Percentiles rank a stretch among this genome's conserved stretches.
phyloP scores from a whole-genome alignment of 2,329 filamentous ascomycete genomes.

The Claviceps sp. region DNA sequence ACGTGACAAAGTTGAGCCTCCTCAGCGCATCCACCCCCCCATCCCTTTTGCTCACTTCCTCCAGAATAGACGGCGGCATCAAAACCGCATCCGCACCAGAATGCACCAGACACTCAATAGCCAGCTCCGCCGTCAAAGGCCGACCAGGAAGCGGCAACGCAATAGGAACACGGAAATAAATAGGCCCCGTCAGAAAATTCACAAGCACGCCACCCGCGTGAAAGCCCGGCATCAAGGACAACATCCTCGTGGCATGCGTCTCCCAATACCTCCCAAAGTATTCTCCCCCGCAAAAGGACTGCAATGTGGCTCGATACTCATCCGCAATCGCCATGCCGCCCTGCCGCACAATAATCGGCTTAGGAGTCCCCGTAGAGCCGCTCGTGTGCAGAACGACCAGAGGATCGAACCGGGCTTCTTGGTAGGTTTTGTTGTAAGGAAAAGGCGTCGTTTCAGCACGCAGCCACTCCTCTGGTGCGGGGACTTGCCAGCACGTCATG shows the following conservation, averaged over 20 bases:
- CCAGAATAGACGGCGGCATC: slow-evolving; percentile 27
- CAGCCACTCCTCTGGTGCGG: slow-evolving; percentile 22
- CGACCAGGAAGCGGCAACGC: slow-evolving; percentile 18
- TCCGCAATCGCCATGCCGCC: slow-evolving; percentile 26
- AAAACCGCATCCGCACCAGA: slow-evolving; percentile 15
- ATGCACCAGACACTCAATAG: slow-evolving; percentile 18
- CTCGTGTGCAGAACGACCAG: slow-evolving; percentile 7
- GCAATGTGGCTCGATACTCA: slow-evolving; percentile 13
- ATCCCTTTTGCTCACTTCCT: slow-evolving; percentile 25
- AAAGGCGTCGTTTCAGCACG: slow-evolving; percentile 16
- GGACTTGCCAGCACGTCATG: slow-evolving; percentile 24
- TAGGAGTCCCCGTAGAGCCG: slow-evolving; percentile 6
- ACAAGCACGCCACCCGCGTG: slow-evolving; percentile 21
- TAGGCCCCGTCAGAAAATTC: slow-evolving; percentile 8
- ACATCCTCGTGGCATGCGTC: background rate
- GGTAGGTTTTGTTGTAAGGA: slow-evolving; percentile 5
- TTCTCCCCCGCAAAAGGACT: background rate
- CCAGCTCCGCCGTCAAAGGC: slow-evolving; percentile 21
- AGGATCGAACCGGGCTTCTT: slow-evolving; percentile 6
- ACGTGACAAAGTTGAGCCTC: slow-evolving; percentile 20
- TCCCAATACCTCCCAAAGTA: background rate
- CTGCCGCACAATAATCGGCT: slow-evolving; percentile 25
- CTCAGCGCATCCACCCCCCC: slow-evolving; percentile 17
- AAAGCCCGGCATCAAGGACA: slow-evolving; percentile 22
- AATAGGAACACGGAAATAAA: slow-evolving; percentile 18